A percentile compares a stretch with the other conserved stretches of the same genome.
These are phyloP conservation scores for Wickerhamiella qilinensis DNA, from an alignment of 805 yeast species.

Conservation along the genomic window DNA sequence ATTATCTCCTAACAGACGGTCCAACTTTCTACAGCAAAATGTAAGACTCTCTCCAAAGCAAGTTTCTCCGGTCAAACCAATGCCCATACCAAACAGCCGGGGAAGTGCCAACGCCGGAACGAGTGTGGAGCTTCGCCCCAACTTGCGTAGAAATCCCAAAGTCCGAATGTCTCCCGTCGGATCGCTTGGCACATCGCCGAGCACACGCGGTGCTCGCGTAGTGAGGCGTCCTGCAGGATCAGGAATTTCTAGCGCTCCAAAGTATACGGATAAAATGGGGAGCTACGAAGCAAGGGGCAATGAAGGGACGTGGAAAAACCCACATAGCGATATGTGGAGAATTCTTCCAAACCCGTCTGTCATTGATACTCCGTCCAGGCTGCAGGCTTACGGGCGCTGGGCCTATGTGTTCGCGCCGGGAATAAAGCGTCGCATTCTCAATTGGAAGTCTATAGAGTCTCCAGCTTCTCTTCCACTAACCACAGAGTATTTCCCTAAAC, in stretches of 20 bases:
- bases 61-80: no score
- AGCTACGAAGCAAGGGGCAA: neutral
- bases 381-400: slow-evolving; percentile 73
- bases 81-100: no score
- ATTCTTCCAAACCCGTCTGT: slow-evolving; percentile 59
- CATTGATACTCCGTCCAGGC: slow-evolving; percentile 31
- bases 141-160: no score
- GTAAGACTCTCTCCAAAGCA: no score
- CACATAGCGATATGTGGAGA: slow-evolving; percentile 32
- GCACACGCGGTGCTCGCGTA: no score
- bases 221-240: neutral
- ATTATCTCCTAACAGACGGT: no score
- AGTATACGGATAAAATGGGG: neutral
- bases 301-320: neutral
- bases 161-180: no score
- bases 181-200: no score
- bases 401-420: slow-evolving; percentile 70
- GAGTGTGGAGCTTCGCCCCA: no score
- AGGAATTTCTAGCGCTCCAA: neutral
- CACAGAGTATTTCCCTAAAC: slow-evolving; percentile 60
- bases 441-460: slow-evolving; percentile 85
- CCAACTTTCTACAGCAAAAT: no score
- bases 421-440: slow-evolving; percentile 49
- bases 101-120: no score
- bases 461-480: slow-evolving; percentile 88